These are phyloP conservation scores for Linum trigynum DNA, from an alignment of 345 rosid genomes.

Conservation along the genomic window DNA sequence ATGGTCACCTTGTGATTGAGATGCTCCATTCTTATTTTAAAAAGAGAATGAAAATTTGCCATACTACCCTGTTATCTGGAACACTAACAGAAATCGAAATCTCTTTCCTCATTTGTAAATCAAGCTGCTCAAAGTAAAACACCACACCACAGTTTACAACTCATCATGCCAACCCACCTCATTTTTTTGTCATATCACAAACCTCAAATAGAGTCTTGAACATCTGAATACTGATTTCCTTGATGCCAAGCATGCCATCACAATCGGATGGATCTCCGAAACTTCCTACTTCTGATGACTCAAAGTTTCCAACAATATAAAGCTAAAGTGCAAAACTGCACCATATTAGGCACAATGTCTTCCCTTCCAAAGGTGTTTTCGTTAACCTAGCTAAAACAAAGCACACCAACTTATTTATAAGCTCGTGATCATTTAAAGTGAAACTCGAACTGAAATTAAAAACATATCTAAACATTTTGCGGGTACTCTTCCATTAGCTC, in stretches of 20 bases:
- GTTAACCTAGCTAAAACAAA: constrained; percentile 45
- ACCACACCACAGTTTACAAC: background rate
- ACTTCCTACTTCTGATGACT: constrained; percentile 44
- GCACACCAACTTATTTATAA: background rate
- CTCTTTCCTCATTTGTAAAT: no score
- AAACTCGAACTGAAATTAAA: constrained; percentile 1
- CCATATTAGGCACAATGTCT: constrained; percentile 63
- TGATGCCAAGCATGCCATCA: constrained; percentile 44
- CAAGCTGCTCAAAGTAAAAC: background rate
- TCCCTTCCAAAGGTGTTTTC: constrained; percentile 73
- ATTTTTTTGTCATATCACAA: constrained; percentile 74
- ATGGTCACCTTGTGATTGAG: constrained; percentile 48
- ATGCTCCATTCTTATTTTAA: constrained; percentile 53
- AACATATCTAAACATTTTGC: constrained; percentile 32
- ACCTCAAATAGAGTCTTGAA: constrained; percentile 61
- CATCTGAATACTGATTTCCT: constrained; percentile 62
- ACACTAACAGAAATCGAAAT: constrained; percentile 7
- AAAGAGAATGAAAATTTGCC: constrained; percentile 69
- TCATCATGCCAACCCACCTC: constrained; percentile 40
- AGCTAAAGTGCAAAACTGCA: constrained; percentile 65
- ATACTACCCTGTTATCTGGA: constrained; percentile 77
- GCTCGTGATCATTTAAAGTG: constrained; percentile 1
- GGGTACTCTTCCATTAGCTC: constrained; percentile 40
- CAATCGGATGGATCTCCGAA: constrained; percentile 24
- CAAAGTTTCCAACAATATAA: constrained; percentile 59